Conservation (phyloP, 306 rosid species). For the Mimosa bimucronata region DNA sequence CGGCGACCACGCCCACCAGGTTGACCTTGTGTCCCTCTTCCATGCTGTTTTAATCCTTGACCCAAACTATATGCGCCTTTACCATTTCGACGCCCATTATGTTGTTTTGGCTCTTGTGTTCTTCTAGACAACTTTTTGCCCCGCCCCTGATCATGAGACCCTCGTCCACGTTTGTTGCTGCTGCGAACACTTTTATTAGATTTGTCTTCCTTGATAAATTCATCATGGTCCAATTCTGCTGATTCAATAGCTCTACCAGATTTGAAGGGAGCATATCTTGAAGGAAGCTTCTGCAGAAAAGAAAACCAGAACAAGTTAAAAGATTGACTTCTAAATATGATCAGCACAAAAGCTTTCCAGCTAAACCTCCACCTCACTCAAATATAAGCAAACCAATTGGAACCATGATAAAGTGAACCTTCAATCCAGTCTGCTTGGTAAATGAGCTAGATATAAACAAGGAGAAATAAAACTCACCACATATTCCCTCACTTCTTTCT, state of each 20-base stretch:
- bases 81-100: slow-evolving; percentile 43
- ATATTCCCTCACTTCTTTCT: slow-evolving; percentile 54
- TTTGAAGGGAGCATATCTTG: slow-evolving; percentile 60
- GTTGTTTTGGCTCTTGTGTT: slow-evolving; percentile 52
- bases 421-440: slow-evolving; percentile 20
- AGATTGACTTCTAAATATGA: slow-evolving; percentile 13
- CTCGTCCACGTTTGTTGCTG: slow-evolving; percentile 73
- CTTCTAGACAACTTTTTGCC: slow-evolving; percentile 64
- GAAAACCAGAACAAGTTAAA: slow-evolving; percentile 28
- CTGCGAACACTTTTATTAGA: slow-evolving; percentile 53
- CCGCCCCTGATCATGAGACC: slow-evolving; percentile 70
- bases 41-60: slow-evolving; percentile 61
- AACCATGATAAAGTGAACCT: slow-evolving; percentile 4
- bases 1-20: slow-evolving; percentile 89
- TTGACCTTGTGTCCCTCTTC: slow-evolving; percentile 57
- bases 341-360: slow-evolving; percentile 16
- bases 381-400: slow-evolving; percentile 16
- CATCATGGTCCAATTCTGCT: slow-evolving; percentile 48
- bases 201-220: slow-evolving; percentile 50
- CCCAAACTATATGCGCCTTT: slow-evolving; percentile 51
- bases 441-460: neutral
- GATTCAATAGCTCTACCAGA: slow-evolving; percentile 58
- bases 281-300: slow-evolving; percentile 65
- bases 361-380: neutral
- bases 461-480: slow-evolving; percentile 51